Conservation (phyloP, 352 stramenopile genomes). For the Phytophthora fragariaefolia region DNA sequence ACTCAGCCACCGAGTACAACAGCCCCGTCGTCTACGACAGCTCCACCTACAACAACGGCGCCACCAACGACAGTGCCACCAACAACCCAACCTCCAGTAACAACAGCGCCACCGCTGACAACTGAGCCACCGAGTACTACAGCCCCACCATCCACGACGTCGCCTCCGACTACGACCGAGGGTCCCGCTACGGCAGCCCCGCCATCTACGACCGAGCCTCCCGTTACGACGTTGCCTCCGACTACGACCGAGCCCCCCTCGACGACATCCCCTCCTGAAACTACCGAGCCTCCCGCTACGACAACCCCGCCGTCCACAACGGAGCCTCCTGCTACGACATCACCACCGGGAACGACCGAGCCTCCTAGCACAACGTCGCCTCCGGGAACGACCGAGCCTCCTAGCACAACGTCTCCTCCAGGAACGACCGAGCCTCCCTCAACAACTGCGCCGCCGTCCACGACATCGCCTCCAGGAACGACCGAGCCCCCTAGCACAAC, state of each 20-base stretch:
- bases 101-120: background rate
- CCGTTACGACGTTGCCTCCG: background rate
- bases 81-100: background rate
- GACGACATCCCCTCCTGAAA: background rate
- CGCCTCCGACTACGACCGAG: background rate
- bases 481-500: background rate
- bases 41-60: background rate
- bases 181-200: background rate
- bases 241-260: background rate
- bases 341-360: background rate
- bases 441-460: background rate
- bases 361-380: background rate
- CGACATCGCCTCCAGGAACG: background rate
- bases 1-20: background rate
- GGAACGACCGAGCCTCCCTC: background rate
- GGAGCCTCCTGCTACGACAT: background rate
- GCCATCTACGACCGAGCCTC: background rate
- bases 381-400: background rate
- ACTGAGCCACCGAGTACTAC: background rate
- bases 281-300: background rate
- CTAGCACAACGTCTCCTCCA: background rate
- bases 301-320: background rate
- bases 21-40: background rate
- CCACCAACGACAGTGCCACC: background rate
- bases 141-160: background rate